Evolutionary conservation across 169 alveolate species (phyloP).

Genomic region (Plasmodium yoelii): DNA sequence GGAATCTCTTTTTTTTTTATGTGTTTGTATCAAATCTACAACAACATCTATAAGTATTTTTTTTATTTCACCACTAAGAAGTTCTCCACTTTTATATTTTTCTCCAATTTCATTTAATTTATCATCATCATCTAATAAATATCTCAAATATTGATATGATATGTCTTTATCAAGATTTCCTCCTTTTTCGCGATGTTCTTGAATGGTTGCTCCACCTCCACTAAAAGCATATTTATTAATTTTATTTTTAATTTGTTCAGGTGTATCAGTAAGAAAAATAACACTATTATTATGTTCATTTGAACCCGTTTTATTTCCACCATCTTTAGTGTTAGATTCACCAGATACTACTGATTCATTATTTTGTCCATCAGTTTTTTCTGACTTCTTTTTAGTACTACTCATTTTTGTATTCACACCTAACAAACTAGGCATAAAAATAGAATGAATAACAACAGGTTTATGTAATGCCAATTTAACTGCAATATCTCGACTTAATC

Average conservation of each 20-base stretch:
- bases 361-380: neutral
- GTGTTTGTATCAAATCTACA: slow-evolving; percentile 87
- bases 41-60: slow-evolving; percentile 89
- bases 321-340: slow-evolving; percentile 91
- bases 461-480: slow-evolving; percentile 94
- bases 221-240: slow-evolving; percentile 97
- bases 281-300: slow-evolving; percentile 95
- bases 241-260: slow-evolving; percentile 94
- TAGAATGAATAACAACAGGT: slow-evolving; percentile 95
- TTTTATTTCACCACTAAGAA: slow-evolving; percentile 97
- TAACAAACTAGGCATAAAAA: slow-evolving; percentile 98
- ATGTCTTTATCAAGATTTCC: slow-evolving; percentile 97
- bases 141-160: slow-evolving; percentile 96
- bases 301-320: slow-evolving; percentile 96
- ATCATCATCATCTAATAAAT: slow-evolving; percentile 94
- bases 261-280: slow-evolving; percentile 95
- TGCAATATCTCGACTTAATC: slow-evolving; percentile 98
- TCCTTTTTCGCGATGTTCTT: slow-evolving; percentile 95
- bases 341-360: slow-evolving; percentile 93
- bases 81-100: slow-evolving; percentile 95
- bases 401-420: slow-evolving; percentile 96
- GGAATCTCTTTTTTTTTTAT: slow-evolving; percentile 86
- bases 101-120: slow-evolving; percentile 94
- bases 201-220: slow-evolving; percentile 96
- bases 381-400: slow-evolving; percentile 83